Evolutionary conservation across 73 alveolate species (phyloP).

Genomic region (Paramecium sexaurelia): DNA sequence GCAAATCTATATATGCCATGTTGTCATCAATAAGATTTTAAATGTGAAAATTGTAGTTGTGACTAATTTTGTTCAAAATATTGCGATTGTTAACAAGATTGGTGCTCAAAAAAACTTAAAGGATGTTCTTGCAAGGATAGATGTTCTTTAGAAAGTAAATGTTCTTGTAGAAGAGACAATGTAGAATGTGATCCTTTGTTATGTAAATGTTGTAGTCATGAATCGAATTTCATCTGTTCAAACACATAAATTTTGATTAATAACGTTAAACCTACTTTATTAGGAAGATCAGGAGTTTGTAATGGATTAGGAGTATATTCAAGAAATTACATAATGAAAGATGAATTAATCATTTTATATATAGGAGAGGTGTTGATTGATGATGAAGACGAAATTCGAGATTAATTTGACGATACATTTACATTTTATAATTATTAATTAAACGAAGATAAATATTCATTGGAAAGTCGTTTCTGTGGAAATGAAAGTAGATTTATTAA

Average conservation of each 20-base stretch:
- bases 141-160: not conserved
- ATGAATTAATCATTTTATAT: not conserved
- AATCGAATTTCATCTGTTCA: not conserved
- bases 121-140: not conserved
- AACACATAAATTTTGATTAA: conserved; percentile 10
- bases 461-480: conserved; percentile 3
- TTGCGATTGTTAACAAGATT: not conserved
- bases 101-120: not conserved
- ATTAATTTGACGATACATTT: conserved; percentile 9
- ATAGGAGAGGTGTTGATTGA: not conserved
- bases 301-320: conserved; percentile 29
- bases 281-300: conserved; percentile 41
- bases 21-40: not conserved
- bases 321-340: not conserved
- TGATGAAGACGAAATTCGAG: conserved; percentile 30
- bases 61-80: conserved; percentile 3
- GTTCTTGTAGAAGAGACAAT: not conserved
- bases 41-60: conserved; percentile 7
- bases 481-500: conserved; percentile 41
- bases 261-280: not conserved
- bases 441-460: conserved; percentile 14
- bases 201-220: not conserved
- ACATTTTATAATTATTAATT: not conserved
- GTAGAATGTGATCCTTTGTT: conserved; percentile 45
- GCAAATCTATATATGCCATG: conserved; percentile 12